phyloP scores from a whole-genome alignment of 345 rosid genomes.

The Melastoma malabathricum region DNA sequence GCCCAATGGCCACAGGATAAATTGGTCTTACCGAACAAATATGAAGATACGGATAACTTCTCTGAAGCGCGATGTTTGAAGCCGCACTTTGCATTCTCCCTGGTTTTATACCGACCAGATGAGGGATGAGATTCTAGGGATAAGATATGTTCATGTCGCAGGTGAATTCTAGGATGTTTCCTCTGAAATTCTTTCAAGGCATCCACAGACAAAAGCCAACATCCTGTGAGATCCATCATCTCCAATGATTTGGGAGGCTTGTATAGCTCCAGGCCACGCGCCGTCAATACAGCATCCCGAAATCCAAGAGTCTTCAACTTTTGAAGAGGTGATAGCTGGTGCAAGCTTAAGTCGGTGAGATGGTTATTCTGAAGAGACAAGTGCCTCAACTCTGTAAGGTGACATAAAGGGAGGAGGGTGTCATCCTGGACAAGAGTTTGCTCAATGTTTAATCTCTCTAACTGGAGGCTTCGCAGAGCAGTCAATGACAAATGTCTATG shows the following conservation, averaged over 20 bases:
- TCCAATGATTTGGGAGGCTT: slow-evolving; percentile 39
- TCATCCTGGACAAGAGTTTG: slow-evolving; percentile 46
- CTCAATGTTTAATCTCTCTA: slow-evolving; percentile 63
- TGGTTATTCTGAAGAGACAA: slow-evolving; percentile 43
- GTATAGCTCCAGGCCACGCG: slow-evolving; percentile 42
- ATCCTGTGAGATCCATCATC: slow-evolving; percentile 62
- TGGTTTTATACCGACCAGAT: slow-evolving; percentile 18
- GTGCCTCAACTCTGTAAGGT: slow-evolving; percentile 33
- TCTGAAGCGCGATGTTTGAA: slow-evolving; percentile 9
- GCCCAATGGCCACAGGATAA: neutral
- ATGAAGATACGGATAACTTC: slow-evolving; percentile 17
- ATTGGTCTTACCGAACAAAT: slow-evolving; percentile 20
- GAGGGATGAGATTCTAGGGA: slow-evolving; percentile 17
- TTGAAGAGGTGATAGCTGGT: slow-evolving; percentile 40
- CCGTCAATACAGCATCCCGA: slow-evolving; percentile 60
- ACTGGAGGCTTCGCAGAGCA: slow-evolving; percentile 34
- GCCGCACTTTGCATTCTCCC: slow-evolving; percentile 9
- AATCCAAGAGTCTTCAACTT: slow-evolving; percentile 41
- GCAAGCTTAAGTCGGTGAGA: slow-evolving; percentile 56
- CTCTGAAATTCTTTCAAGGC: slow-evolving; percentile 29
- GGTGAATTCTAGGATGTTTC: slow-evolving; percentile 38
- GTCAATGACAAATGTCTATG: slow-evolving; percentile 26
- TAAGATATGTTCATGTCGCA: slow-evolving; percentile 38
- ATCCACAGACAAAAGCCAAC: slow-evolving; percentile 73
- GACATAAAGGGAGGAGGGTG: slow-evolving; percentile 35